Conservation (phyloP, 2,329 filamentous ascomycete genomes). For the Xylaria sp. region DNA sequence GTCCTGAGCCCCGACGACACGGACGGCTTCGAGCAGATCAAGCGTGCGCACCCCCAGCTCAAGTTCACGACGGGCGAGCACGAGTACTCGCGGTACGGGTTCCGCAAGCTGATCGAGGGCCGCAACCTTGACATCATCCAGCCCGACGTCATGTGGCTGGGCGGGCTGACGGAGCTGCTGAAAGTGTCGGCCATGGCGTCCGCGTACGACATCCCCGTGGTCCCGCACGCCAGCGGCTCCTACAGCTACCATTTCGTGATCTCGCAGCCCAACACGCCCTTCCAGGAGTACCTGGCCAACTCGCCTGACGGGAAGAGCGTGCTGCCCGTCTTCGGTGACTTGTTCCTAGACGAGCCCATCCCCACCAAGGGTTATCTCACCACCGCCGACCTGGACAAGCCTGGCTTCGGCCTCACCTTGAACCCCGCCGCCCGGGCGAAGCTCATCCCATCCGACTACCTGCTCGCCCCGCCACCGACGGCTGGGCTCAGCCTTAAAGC, state of each 20-base stretch:
- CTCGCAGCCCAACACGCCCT: conserved; percentile 89
- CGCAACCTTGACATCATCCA: conserved; percentile 94
- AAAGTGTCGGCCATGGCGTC: conserved; percentile 88
- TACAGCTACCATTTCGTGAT: conserved; percentile 98
- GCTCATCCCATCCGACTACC: conserved; percentile 74
- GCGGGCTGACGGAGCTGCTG: conserved; percentile 88
- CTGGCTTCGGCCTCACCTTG: conserved; percentile 86
- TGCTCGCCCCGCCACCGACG: conserved; percentile 71
- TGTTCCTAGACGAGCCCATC: conserved; percentile 91
- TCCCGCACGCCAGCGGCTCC: conserved; percentile 91
- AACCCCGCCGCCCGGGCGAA: conserved; percentile 75
- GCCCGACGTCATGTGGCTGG: conserved; percentile 97
- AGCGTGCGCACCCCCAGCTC: conserved; percentile 84
- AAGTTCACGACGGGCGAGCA: conserved; percentile 98
- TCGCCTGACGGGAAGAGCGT: conserved; percentile 90
- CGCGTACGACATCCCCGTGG: conserved; percentile 92
- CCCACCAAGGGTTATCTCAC: conserved; percentile 82
- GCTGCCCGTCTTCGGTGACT: conserved; percentile 86
- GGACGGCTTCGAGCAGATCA: conserved; percentile 87
- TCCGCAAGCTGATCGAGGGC: conserved; percentile 90
- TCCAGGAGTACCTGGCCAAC: conserved; percentile 96
- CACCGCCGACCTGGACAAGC: conserved; percentile 80
- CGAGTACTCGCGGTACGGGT: conserved; percentile 92
- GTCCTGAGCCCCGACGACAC: conserved; percentile 90
- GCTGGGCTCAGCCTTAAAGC: conserved; percentile 50